Percentiles rank a stretch among this genome's conserved stretches.
phyloP scores from a whole-genome alignment of 1,139 yeast genomes.

The Blastobotrys illinoisensis region DNA sequence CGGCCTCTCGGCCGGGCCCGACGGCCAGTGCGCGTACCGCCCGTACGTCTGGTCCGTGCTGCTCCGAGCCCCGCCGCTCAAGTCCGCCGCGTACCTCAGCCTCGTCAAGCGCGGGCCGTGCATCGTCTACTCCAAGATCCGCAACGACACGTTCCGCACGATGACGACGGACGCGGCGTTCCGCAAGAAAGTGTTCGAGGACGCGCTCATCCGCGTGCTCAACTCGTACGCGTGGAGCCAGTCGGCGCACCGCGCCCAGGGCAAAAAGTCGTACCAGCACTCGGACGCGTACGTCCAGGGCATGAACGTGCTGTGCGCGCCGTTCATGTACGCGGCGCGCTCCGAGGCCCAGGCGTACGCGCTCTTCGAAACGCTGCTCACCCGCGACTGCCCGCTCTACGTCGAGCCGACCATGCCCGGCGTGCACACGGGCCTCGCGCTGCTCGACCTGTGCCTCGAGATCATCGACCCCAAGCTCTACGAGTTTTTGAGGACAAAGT shows the following conservation, averaged over 20 bases:
- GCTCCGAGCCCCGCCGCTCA: constrained; percentile 56
- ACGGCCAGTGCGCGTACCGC: constrained; percentile 56
- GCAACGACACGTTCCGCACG: constrained; percentile 84
- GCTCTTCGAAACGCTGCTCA: constrained; percentile 53
- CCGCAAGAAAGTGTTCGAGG: constrained; percentile 62
- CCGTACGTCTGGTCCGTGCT: constrained; percentile 79
- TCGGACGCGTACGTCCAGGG: constrained; percentile 68
- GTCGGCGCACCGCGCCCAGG: constrained; percentile 18
- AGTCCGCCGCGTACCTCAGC: constrained; percentile 48
- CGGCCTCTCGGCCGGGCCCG: constrained; percentile 54
- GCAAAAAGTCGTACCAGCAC: not conserved
- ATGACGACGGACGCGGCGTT: constrained; percentile 69
- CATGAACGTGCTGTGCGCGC: constrained; percentile 82
- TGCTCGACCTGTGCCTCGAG: constrained; percentile 63
- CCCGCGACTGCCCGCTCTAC: constrained; percentile 67
- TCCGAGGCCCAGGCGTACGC: constrained; percentile 87
- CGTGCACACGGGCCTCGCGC: constrained; percentile 65
- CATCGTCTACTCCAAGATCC: constrained; percentile 59
- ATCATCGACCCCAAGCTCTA: constrained; percentile 70
- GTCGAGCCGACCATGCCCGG: constrained; percentile 75
- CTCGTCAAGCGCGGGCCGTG: constrained; percentile 56
- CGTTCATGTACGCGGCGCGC: constrained; percentile 68
- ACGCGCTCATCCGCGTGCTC: constrained; percentile 59
- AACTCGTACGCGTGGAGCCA: constrained; percentile 63
- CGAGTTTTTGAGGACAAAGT: constrained; percentile 54